A percentile compares a stretch with the other conserved stretches of the same genome.
phyloP scores from a whole-genome alignment of 2,329 filamentous ascomycete genomes.

The Ophiostoma piceae region DNA sequence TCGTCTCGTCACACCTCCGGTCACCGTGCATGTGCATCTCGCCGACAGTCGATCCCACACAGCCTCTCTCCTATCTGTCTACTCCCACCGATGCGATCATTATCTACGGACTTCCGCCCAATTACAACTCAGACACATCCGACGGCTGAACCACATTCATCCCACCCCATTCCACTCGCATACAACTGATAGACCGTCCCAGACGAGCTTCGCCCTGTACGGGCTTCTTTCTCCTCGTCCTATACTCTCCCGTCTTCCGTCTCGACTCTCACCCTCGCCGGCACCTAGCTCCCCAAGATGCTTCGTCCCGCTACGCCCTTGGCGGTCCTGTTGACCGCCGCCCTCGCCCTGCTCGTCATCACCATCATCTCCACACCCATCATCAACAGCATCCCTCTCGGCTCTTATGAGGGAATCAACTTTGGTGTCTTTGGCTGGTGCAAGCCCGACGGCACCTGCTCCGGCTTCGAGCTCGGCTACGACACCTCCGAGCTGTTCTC shows the following conservation, averaged over 20 bases:
- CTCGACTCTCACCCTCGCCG: background rate
- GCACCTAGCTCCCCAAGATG: slow-evolving; percentile 49
- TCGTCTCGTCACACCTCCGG: slow-evolving; percentile 16
- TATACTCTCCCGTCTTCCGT: background rate
- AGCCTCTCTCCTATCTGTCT: background rate
- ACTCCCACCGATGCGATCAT: background rate
- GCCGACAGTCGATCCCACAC: slow-evolving; percentile 8
- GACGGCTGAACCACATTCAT: background rate
- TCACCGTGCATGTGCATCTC: slow-evolving; percentile 19
- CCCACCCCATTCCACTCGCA: background rate
- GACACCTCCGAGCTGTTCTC: slow-evolving; percentile 46
- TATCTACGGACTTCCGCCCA: slow-evolving; percentile 8
- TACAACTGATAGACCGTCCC: background rate
- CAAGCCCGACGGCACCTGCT: slow-evolving; percentile 57
- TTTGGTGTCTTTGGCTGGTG: slow-evolving; percentile 96
- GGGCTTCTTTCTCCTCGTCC: background rate
- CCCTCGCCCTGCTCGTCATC: slow-evolving; percentile 79
- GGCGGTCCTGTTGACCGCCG: slow-evolving; percentile 74
- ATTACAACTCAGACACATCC: background rate
- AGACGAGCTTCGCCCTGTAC: background rate
- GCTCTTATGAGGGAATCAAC: slow-evolving; percentile 66
- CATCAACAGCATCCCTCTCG: slow-evolving; percentile 77
- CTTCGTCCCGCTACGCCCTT: slow-evolving; percentile 89
- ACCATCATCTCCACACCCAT: slow-evolving; percentile 89
- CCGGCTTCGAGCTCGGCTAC: slow-evolving; percentile 75